phyloP scores from a whole-genome alignment of 1,284 basidiomycete species.

The Hemileia vastatrix region DNA sequence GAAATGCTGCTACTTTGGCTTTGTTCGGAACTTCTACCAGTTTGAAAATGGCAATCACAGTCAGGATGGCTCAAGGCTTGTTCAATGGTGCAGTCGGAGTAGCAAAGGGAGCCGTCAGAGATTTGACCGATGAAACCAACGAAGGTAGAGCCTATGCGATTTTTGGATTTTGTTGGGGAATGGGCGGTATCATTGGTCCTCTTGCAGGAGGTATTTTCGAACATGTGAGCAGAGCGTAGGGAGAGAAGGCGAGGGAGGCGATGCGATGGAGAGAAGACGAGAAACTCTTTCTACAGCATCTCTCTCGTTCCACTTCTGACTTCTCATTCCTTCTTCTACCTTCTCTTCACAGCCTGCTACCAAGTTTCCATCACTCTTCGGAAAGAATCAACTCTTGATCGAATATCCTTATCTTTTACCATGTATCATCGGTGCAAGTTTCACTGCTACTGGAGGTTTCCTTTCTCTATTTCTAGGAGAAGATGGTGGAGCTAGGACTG shows the following conservation, averaged over 20 bases:
- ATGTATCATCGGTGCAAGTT: slow-evolving; percentile 53
- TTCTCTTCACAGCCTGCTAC: slow-evolving; percentile 58
- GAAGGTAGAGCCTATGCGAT: slow-evolving; percentile 84
- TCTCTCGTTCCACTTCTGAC: too few relatives aligned
- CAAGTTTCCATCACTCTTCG: slow-evolving; percentile 71
- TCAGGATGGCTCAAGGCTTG: slow-evolving; percentile 83
- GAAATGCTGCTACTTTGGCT: slow-evolving; percentile 68
- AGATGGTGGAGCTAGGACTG: slow-evolving; percentile 80
- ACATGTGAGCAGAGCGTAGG: too few relatives aligned
- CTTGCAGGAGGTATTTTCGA: slow-evolving; percentile 61
- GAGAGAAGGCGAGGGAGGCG: too few relatives aligned
- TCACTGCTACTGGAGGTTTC: slow-evolving; percentile 57
- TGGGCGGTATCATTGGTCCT: slow-evolving; percentile 69
- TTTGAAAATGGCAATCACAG: slow-evolving; percentile 63
- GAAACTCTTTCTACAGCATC: too few relatives aligned
- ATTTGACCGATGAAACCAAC: slow-evolving; percentile 60
- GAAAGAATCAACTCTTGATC: slow-evolving; percentile 53
- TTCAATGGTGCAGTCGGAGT: slow-evolving; percentile 57
- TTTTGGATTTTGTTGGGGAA: slow-evolving; percentile 88
- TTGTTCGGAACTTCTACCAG: too few relatives aligned
- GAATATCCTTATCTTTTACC: slow-evolving; percentile 84
- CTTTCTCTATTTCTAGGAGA: slow-evolving; percentile 77
- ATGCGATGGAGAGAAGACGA: too few relatives aligned
- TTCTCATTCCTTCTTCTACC: too few relatives aligned
- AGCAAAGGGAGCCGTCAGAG: slow-evolving; percentile 66